Base-by-base conservation (phyloP, 208 protist species). In the Acanthamoeba culbertsoni region DNA sequence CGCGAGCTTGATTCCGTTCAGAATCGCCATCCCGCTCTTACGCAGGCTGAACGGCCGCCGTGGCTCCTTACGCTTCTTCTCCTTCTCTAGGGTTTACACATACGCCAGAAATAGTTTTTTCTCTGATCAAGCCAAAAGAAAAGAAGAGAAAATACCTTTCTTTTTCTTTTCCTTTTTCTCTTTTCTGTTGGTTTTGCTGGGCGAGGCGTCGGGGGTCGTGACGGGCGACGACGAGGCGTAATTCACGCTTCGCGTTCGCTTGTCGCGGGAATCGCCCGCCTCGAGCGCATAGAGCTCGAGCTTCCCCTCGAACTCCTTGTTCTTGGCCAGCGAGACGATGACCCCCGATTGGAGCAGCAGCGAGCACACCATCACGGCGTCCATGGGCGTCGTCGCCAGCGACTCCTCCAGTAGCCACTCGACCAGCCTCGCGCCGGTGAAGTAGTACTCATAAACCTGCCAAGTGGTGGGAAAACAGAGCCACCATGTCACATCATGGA, bases 241-340 rank as follows among this genome's bases (percentile, higher is more conserved):
- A 7, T 26, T 33, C 10, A 82, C 71, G 33, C 71, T 82, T 3
- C 71, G 71, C 43, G 71, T 82, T 28, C 71, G 37, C 42, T 53
- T 48, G 43, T 82, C 71, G 0, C 43, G 37, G n/a, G 71, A 82
- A 31, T 82, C 71, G 43, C 71, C 71, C 20, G 31, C 23, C 37
- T 82, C 71, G 20, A 82, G 43, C 23, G 71, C 71, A 43, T 82
- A 82, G 43, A 82, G 71, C 43, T 82, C 71, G 43, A 82, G 71
- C 71, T 82, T 82, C 42, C 71, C 71, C 71, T 82, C 71, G 43
- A 82, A 82, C n/a, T 82, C 71, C 71, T 82, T 82, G 43, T 55
- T 82, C 5, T 33, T 23, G 6, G 71, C 71, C 31, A 82, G 71
- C 37, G 71, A 82, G 4, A 82, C 71, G 43, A 82, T 82, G 26